Evolutionary conservation across 2,329 filamentous ascomycete species (phyloP), one percentile per base, ranked within the genome.

Genomic region (Sporothrix dimorphospora): DNA sequence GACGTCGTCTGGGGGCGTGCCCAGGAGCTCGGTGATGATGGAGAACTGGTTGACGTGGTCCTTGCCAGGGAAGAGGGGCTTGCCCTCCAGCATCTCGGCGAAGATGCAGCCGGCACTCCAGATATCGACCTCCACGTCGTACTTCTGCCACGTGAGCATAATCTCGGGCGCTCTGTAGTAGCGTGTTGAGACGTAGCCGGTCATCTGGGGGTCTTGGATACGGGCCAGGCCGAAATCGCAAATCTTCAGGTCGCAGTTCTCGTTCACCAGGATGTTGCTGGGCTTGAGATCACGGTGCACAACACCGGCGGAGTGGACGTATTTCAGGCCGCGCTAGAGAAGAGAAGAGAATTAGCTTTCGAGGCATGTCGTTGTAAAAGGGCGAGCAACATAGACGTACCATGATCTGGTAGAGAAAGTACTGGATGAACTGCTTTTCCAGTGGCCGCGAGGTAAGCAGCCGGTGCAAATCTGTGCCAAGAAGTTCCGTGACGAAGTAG

Each of bases 71-170:
- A 99, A 99, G 27, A 99, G 85, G 42, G 96, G 96, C 85, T 98
- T 98, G 80, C 96, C 96, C 84, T 98, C 95, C 73, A 99, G 88
- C 96, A 99, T 99, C 84, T 99, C 96, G 55, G 96, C 96, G 78
- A 99, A 98, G 80, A 99, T 99, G 83, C 96, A 99, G 74, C 96
- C 96, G 21, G 95, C 95, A 81, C 96, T 98, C 96, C 96, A 99
- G 80, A 99, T 97, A 81, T 99, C 96, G 72, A 99, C 96, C 84
- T 98, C 96, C 65, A 98, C 91, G 78, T 99, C 96, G 83, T 99
- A 99, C 85, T 99, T 99, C 86, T 99, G 96, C 96, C 96, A 99
- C 76, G 96, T 98, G 80, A 99, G 94, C 96, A 99, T 99, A 81
- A 99, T 99, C 83, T 99, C 96, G 21, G 96, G 96, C 9, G 96